Evolutionary conservation across 1,139 yeast genomes (phyloP).

Genomic region (Suhomyces bolitotheri): DNA sequence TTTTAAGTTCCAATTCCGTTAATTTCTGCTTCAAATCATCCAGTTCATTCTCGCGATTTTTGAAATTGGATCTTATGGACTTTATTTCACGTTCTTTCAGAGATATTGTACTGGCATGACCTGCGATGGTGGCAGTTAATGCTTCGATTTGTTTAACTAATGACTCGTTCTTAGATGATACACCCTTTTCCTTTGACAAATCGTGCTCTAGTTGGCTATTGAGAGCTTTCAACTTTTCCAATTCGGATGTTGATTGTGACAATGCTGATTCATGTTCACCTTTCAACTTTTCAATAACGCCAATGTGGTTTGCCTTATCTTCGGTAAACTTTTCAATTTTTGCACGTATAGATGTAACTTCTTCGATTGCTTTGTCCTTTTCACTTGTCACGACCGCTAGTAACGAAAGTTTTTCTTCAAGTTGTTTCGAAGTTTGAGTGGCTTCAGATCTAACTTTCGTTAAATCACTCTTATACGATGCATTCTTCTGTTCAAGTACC

Average conservation of each 20-base stretch:
- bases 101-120: conserved; percentile 13
- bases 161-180: conserved; percentile 12
- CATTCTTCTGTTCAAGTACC: conserved; percentile 19
- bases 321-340: conserved; percentile 9
- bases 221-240: conserved; percentile 16
- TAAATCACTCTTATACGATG: conserved; percentile 20
- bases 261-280: conserved; percentile 20
- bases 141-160: conserved; percentile 15
- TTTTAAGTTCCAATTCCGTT: conserved; percentile 15
- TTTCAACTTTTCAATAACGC: conserved; percentile 19
- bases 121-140: conserved; percentile 13
- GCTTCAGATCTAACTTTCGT: conserved; percentile 13
- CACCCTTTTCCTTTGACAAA: conserved; percentile 12
- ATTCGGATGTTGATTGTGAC: conserved; percentile 13
- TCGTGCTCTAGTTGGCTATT: conserved; percentile 15
- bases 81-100: conserved; percentile 16
- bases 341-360: conserved; percentile 12
- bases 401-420: conserved; percentile 16
- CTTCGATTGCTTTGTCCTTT: conserved; percentile 14
- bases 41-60: conserved; percentile 16
- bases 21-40: conserved; percentile 13
- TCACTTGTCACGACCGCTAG: conserved; percentile 20
- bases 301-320: conserved; percentile 23
- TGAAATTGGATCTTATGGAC: conserved; percentile 14
- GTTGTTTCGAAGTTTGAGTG: conserved; percentile 7